Evolutionary conservation across 768 basidiomycete species (phyloP).

Genomic region (Amyloporia xantha): DNA sequence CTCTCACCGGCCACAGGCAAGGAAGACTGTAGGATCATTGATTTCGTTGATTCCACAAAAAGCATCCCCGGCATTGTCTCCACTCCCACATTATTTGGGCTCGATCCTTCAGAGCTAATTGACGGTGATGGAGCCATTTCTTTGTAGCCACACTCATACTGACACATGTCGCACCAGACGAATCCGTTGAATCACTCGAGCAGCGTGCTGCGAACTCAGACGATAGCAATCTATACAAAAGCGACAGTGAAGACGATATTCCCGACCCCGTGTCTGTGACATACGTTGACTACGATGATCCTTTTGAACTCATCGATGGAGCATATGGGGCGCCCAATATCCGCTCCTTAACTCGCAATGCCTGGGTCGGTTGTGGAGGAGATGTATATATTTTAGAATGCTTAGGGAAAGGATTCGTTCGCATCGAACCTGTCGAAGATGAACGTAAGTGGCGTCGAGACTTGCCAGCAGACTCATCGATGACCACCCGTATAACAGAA

Average conservation of each 20-base stretch:
- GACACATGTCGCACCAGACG: conserved; percentile 33
- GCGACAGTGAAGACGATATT: conserved; percentile 25
- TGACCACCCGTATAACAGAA: conserved; percentile 19
- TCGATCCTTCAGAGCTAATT: conserved; percentile 66
- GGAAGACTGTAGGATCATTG: conserved; percentile 79
- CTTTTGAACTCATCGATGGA: conserved; percentile 50
- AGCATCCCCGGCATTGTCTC: conserved; percentile 69
- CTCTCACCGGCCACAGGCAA: conserved; percentile 79
- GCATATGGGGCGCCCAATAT: conserved; percentile 51
- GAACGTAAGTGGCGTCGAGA: conserved; percentile 24
- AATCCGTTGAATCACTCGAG: conserved; percentile 42
- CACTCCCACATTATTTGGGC: conserved; percentile 77
- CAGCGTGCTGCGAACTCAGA: conserved; percentile 23
- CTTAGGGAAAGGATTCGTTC: conserved; percentile 61
- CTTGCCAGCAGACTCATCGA: no score
- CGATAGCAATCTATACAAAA: conserved; percentile 12
- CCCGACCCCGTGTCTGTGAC: conserved; percentile 58
- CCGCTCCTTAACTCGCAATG: conserved; percentile 43
- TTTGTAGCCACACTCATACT: neutral
- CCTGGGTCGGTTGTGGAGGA: conserved; percentile 79
- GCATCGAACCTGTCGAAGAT: conserved; percentile 43
- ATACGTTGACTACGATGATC: conserved; percentile 73
- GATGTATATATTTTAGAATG: conserved; percentile 70
- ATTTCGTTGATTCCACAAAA: conserved; percentile 75
- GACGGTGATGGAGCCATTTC: conserved; percentile 39